These are phyloP conservation scores for Leccinum arenicola DNA, from an alignment of 768 basidiomycete genomes.

Conservation along the genomic window DNA sequence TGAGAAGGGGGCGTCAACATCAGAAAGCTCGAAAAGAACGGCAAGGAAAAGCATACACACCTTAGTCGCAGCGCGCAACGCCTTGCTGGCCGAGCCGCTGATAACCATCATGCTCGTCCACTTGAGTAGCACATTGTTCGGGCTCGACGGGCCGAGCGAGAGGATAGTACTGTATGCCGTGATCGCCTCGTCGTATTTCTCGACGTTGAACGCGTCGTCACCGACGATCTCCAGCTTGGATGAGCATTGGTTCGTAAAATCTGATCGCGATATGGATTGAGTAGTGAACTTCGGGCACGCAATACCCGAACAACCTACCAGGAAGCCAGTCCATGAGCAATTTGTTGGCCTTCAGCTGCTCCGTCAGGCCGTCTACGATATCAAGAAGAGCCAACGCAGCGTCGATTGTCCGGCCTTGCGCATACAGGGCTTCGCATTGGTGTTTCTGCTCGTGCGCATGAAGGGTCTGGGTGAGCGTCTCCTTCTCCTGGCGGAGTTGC, in stretches of 20 bases:
- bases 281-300: neutral
- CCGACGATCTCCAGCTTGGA: neutral
- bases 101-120: neutral
- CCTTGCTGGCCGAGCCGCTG: neutral
- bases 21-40: neutral
- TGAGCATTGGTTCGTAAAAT: neutral
- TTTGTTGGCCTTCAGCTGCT: neutral
- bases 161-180: neutral
- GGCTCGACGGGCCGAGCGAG: neutral
- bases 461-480: neutral
- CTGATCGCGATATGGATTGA: neutral
- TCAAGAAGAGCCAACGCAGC: neutral
- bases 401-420: neutral
- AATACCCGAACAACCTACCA: neutral
- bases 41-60: neutral
- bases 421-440: neutral
- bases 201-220: neutral
- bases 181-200: neutral
- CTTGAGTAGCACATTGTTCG: neutral
- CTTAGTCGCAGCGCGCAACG: neutral
- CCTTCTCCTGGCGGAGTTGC: neutral
- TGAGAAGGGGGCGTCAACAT: neutral
- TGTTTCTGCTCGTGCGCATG: neutral
- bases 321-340: neutral
- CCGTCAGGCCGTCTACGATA: neutral